Percentiles rank a stretch among this genome's conserved stretches.
Evolutionary conservation across 2,329 filamentous ascomycete genomes (phyloP).

Genomic region (Aspergillus sp.): DNA sequence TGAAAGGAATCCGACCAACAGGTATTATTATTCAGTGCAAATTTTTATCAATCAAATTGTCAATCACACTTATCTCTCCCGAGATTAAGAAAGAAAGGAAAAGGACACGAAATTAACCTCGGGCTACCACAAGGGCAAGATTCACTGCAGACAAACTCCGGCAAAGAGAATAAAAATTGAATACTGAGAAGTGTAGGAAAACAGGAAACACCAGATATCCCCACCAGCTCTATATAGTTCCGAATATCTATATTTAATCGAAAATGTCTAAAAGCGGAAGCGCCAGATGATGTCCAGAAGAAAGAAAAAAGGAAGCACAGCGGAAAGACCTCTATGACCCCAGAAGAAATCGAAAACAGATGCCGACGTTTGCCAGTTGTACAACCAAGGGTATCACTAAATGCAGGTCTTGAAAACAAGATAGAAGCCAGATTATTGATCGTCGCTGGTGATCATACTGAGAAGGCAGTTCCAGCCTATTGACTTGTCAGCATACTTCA

Average conservation of each 20-base stretch:
- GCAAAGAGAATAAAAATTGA: too few relatives aligned
- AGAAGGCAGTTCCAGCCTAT: conserved; percentile 61
- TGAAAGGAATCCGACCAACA: neutral
- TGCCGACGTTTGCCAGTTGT: conserved; percentile 12
- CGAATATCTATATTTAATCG: neutral
- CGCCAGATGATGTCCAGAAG: neutral
- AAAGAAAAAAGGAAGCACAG: neutral
- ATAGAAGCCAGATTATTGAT: conserved; percentile 25
- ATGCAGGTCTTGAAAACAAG: conserved; percentile 35
- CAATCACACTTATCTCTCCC: too few relatives aligned
- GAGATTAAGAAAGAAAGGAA: too few relatives aligned
- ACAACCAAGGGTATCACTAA: conserved; percentile 22
- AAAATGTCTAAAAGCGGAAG: neutral
- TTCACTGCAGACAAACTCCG: too few relatives aligned
- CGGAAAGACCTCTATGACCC: conserved; percentile 8
- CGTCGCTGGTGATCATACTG: conserved; percentile 54
- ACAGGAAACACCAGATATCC: too few relatives aligned
- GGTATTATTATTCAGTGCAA: too few relatives aligned
- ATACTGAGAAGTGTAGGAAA: too few relatives aligned
- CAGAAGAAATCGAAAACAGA: conserved; percentile 5
- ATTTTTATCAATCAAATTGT: too few relatives aligned
- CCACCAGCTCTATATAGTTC: neutral
- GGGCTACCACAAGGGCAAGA: too few relatives aligned
- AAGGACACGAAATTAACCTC: too few relatives aligned
- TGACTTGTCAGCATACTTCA: conserved; percentile 13